Conservation (phyloP, 768 basidiomycete genomes). For the Sarcodon sp. region DNA sequence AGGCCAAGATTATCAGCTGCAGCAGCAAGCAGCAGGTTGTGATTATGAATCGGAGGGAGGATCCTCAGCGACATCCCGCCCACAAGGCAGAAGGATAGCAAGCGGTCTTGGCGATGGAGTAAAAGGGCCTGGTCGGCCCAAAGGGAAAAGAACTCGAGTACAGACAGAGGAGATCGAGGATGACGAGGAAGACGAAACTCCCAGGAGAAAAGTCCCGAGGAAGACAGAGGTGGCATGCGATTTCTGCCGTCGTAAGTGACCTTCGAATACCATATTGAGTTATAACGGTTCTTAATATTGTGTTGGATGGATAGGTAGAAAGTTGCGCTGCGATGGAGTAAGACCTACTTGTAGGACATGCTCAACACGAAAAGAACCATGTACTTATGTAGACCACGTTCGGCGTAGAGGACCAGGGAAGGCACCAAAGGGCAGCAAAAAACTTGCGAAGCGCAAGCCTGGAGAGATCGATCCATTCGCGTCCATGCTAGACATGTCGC, state of each 20-base stretch:
- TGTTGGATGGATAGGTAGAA: slow-evolving; percentile 37
- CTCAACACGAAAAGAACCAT: slow-evolving; percentile 32
- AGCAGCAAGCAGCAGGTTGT: too few species aligned
- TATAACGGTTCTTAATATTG: slow-evolving; percentile 3
- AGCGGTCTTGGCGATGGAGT: too few species aligned
- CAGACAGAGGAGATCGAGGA: background rate
- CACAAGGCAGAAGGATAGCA: too few species aligned
- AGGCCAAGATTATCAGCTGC: too few species aligned
- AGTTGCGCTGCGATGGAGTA: slow-evolving; percentile 61
- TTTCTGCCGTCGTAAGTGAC: slow-evolving; percentile 58
- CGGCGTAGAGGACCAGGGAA: slow-evolving; percentile 67
- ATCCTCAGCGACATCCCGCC: too few species aligned
- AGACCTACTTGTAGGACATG: slow-evolving; percentile 57
- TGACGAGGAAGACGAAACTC: background rate
- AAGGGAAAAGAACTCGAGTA: too few species aligned
- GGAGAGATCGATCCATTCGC: too few species aligned
- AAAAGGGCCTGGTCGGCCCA: too few species aligned
- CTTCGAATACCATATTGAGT: background rate
- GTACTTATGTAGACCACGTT: slow-evolving; percentile 37
- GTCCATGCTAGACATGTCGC: too few species aligned
- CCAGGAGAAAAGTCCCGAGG: background rate
- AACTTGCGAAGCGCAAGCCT: background rate
- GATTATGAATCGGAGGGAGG: too few species aligned
- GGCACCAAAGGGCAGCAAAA: slow-evolving; percentile 42
- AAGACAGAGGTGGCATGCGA: slow-evolving; percentile 43